Base-by-base conservation (phyloP, 345 rosid genomes). In the Excoecaria cochinchinensis region DNA sequence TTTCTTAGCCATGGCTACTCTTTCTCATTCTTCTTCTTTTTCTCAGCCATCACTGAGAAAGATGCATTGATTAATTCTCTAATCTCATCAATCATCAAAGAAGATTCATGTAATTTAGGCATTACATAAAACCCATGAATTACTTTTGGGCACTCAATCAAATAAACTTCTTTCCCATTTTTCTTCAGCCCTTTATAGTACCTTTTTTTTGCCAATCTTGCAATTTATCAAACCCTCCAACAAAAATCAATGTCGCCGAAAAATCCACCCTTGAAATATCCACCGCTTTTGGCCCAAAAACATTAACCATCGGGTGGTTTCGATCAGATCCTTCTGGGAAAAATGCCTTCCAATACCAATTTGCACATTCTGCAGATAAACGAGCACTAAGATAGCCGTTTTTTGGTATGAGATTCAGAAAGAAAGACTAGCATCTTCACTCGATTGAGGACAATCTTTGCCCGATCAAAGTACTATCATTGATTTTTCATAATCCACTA, bases 401-500 rank as follows among this genome's bases (percentile, higher is more conserved):
- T 94, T 70, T 85, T 88, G 61, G 89, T 84, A 89, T 95, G 99
- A 14, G 78, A 79, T 82, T 95, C 98, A 59, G 99, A 90, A 76
- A 95, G 84, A 82, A 91, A 95, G 40, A 91, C 81, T 47, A 95
- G 81, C 89, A 90, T 85, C 82, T 92, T 92, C 82, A 95, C 99
- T 73, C 91, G 82, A 80, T 91, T 61, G 75, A 95, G 91, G 40
- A 90, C 90, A 74, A 85, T 82, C 78, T 90, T 92, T 31, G 97
- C 80, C 70, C 99, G 89, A 73, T 92, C 92, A 82, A 95, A 95
- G 83, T 92, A 95, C 80, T 95, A 98, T 73, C 87, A 78, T 74
- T 97, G 86, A 84, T 95, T 95, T 84, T 92, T 98, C 99, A 95
- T 92, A 59, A 95, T 90, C 99, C 99, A 95, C 99, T 97, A 95